A percentile compares a stretch with the other conserved stretches of the same genome.
Conservation (phyloP, 257 asterid genomes). For the Gentiana straminea region DNA sequence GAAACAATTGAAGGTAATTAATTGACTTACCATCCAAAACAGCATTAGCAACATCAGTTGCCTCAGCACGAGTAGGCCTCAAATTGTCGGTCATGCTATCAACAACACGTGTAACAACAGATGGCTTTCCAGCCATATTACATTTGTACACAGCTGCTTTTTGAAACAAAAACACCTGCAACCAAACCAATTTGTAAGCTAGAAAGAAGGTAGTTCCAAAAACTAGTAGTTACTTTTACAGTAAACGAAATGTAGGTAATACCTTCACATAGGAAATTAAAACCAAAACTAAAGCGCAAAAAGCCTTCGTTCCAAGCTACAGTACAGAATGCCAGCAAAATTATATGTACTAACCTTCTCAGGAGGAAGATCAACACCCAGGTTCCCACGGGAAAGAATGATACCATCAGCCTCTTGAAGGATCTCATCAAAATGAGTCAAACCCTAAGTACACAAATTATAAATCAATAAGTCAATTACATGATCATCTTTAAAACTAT, state of each 20-base stretch:
- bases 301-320: background rate
- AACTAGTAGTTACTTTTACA: too few species aligned
- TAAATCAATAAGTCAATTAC: too few species aligned
- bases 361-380: conserved; percentile 92
- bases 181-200: background rate
- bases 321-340: background rate
- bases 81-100: conserved; percentile 88
- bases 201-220: background rate
- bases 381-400: conserved; percentile 90
- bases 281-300: too few species aligned
- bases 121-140: conserved; percentile 91
- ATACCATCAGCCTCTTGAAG: conserved; percentile 91
- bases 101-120: conserved; percentile 85
- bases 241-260: too few species aligned
- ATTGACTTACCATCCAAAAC: conserved; percentile 59
- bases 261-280: too few species aligned
- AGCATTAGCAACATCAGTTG: conserved; percentile 93
- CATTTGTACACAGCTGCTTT: conserved; percentile 77
- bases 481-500: too few species aligned
- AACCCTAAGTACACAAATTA: conserved; percentile 31
- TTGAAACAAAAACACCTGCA: conserved; percentile 83
- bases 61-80: conserved; percentile 94
- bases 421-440: conserved; percentile 91
- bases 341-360: conserved; percentile 47
- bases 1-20: background rate